Conservation (phyloP, 2,329 filamentous ascomycete genomes). For the Penicillium sp. region DNA sequence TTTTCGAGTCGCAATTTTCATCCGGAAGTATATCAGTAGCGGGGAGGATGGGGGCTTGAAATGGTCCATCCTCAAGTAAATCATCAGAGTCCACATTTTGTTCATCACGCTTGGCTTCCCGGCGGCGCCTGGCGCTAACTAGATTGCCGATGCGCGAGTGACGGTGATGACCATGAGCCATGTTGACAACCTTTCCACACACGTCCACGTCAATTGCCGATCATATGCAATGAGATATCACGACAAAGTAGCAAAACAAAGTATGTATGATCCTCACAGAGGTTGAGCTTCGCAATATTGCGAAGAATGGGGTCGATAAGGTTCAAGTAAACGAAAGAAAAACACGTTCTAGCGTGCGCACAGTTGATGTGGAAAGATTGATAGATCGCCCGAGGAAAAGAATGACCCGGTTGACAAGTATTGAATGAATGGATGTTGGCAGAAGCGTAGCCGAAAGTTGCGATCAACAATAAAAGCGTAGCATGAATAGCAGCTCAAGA, state of each 20-base stretch:
- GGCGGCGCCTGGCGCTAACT: conserved; percentile 17
- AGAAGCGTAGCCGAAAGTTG: background rate
- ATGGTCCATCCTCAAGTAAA: background rate
- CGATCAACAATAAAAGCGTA: background rate
- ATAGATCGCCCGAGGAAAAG: conserved; percentile 2
- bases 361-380: conserved; percentile 7
- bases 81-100: background rate
- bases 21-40: conserved; percentile 7
- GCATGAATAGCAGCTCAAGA: background rate
- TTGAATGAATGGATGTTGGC: conserved; percentile 4
- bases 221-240: background rate
- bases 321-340: conserved; percentile 1
- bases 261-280: conserved; percentile 15
- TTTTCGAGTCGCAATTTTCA: conserved; percentile 14
- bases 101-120: conserved; percentile 3
- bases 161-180: conserved; percentile 24
- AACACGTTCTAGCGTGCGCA: conserved; percentile 20
- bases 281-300: conserved; percentile 13
- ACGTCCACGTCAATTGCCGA: background rate
- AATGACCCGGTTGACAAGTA: conserved; percentile 3
- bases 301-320: conserved; percentile 5
- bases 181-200: conserved; percentile 12
- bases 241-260: background rate
- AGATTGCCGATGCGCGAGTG: conserved; percentile 21
- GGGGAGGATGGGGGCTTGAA: conserved; percentile 1